Conservation (phyloP, 2,329 filamentous ascomycete genomes). For the Lojkania enalia region DNA sequence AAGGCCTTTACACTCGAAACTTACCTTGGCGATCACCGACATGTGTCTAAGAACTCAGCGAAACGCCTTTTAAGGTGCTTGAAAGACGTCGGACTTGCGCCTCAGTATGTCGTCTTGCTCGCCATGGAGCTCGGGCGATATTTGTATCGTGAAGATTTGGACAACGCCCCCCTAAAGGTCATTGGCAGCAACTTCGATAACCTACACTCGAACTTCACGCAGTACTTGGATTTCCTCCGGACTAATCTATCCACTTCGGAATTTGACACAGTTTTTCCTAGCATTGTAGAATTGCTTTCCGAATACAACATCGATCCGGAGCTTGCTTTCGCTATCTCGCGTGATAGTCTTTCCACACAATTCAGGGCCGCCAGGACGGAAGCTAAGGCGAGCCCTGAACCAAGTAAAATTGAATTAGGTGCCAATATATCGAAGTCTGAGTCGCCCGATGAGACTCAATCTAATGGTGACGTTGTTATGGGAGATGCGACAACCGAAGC, state of each 20-base stretch:
- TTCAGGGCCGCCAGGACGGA: constrained; percentile 42
- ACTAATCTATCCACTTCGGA: constrained; percentile 74
- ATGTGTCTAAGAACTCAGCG: constrained; percentile 73
- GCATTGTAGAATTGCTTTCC: constrained; percentile 70
- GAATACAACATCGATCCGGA: constrained; percentile 79
- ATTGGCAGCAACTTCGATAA: constrained; percentile 88
- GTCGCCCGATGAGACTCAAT: not conserved
- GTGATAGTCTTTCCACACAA: constrained; percentile 65
- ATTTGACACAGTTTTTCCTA: constrained; percentile 72
- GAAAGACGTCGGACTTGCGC: constrained; percentile 75
- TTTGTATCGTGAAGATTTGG: constrained; percentile 72
- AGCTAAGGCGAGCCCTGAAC: constrained; percentile 20
- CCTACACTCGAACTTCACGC: constrained; percentile 79
- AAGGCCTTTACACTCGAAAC: constrained; percentile 77
- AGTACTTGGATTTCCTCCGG: constrained; percentile 87
- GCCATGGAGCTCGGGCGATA: constrained; percentile 89
- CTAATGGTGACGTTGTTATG: constrained; percentile 54
- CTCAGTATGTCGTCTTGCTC: constrained; percentile 83
- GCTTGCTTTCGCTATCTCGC: constrained; percentile 82
- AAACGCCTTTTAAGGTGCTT: constrained; percentile 79
- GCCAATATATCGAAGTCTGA: constrained; percentile 23
- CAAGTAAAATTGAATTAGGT: too few relatives aligned
- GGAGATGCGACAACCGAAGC: constrained; percentile 21
- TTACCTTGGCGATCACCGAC: constrained; percentile 78
- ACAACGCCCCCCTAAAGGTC: constrained; percentile 84